phyloP scores from a whole-genome alignment of 495 filamentous ascomycete species.

The Thozetella sp. region DNA sequence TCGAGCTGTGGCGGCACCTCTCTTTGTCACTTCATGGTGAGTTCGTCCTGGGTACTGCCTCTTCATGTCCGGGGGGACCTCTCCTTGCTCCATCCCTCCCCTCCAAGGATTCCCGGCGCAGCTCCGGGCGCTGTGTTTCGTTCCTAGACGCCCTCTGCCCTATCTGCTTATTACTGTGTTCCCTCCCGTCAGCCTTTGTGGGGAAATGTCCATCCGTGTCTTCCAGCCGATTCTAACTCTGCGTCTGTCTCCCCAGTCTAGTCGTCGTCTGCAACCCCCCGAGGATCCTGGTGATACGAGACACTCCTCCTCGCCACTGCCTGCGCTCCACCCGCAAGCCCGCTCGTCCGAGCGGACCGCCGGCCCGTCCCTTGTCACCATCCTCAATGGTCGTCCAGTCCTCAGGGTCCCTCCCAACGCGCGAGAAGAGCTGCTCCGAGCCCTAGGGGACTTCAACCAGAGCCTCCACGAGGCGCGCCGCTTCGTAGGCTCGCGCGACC shows the following conservation, averaged over 20 bases:
- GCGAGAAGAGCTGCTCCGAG: slow-evolving; percentile 42
- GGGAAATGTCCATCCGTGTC: no score
- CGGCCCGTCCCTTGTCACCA: slow-evolving; percentile 32
- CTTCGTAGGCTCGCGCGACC: slow-evolving; percentile 6
- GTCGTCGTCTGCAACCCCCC: not conserved
- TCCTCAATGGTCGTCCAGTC: slow-evolving; percentile 34
- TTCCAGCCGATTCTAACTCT: no score
- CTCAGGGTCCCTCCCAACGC: slow-evolving; percentile 31
- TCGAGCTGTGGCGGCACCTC: not conserved
- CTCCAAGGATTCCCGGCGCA: no score
- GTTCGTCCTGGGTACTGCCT: slow-evolving; percentile 9
- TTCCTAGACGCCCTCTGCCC: no score
- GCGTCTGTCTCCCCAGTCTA: no score
- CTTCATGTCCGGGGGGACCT: no score
- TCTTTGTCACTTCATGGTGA: slow-evolving; percentile 24
- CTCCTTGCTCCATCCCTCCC: no score
- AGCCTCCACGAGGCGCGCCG: slow-evolving; percentile 20
- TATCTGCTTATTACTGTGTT: no score
- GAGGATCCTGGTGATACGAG: not conserved
- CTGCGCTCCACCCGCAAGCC: slow-evolving; percentile 43
- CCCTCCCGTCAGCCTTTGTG: no score
- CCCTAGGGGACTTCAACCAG: slow-evolving; percentile 42
- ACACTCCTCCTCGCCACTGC: slow-evolving; percentile 43
- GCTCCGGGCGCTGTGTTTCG: no score
- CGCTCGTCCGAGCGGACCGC: slow-evolving; percentile 35